Evolutionary conservation across 75 land plant species (phyloP).

Genomic region (Selaginella tamariscina): DNA sequence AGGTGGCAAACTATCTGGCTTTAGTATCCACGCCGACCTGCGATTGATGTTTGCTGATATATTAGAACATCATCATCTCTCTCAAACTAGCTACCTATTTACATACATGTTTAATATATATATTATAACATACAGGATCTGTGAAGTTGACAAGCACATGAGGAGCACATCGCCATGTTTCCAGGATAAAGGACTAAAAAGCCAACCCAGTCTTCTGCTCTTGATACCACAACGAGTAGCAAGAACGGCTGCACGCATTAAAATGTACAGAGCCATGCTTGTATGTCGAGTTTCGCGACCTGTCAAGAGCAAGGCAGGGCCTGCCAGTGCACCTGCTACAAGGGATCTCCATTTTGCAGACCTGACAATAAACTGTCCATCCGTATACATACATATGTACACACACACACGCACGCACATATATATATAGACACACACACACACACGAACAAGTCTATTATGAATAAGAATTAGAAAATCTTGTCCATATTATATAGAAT

Average conservation of each 20-base stretch:
- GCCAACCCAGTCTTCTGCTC: constrained; percentile 53
- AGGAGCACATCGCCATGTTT: constrained; percentile 81
- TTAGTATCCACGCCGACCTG: constrained; percentile 90
- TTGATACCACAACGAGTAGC: constrained; percentile 94
- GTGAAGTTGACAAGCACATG: constrained; percentile 93
- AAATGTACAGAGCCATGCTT: constrained; percentile 83
- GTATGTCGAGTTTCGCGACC: constrained; percentile 67
- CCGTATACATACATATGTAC: no score
- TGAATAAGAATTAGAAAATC: no score
- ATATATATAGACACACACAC: no score
- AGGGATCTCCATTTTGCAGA: constrained; percentile 81
- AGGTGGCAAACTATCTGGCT: constrained; percentile 80
- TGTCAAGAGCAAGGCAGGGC: constrained; percentile 83
- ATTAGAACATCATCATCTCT: constrained; percentile 6
- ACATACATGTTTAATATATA: no score
- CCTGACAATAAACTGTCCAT: constrained; percentile 29
- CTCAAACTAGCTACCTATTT: no score
- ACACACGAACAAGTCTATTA: no score
- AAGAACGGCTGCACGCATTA: constrained; percentile 84
- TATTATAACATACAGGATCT: constrained; percentile 51
- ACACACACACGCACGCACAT: no score
- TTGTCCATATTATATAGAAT: no score
- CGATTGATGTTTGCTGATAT: constrained; percentile 10
- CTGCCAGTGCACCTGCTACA: constrained; percentile 83
- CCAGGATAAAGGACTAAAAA: constrained; percentile 85